A percentile compares a stretch with the other conserved stretches of the same genome.
phyloP scores from a whole-genome alignment of 2,329 filamentous ascomycete genomes.

The Botrytis byssoidea region DNA sequence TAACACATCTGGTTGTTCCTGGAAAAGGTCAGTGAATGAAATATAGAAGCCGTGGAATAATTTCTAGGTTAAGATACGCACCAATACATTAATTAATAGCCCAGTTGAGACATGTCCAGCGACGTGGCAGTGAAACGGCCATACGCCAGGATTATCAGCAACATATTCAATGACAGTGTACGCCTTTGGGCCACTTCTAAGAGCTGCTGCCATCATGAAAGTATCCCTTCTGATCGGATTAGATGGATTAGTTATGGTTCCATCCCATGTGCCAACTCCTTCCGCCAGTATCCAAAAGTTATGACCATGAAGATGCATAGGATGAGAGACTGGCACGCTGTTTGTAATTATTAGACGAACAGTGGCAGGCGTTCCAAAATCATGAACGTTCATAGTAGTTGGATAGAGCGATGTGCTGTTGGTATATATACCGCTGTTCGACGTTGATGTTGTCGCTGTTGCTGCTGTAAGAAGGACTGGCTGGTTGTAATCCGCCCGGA shows the following conservation, averaged over 20 bases:
- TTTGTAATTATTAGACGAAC: constrained; percentile 72
- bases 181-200: constrained; percentile 42
- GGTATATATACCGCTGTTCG: constrained; percentile 46
- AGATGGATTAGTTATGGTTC: constrained; percentile 41
- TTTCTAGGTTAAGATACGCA: constrained; percentile 29
- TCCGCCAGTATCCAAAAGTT: constrained; percentile 58
- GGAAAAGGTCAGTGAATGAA: neutral
- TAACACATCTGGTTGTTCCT: constrained; percentile 38
- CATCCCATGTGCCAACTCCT: constrained; percentile 46
- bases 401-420: constrained; percentile 49
- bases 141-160: constrained; percentile 56
- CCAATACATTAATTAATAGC: constrained; percentile 44
- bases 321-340: constrained; percentile 57
- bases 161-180: constrained; percentile 54
- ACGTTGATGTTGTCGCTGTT: constrained; percentile 52
- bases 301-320: constrained; percentile 75
- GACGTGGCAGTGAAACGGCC: constrained; percentile 59
- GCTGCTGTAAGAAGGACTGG: constrained; percentile 55
- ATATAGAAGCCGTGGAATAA: neutral
- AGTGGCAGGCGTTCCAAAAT: constrained; percentile 66
- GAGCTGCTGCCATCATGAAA: constrained; percentile 50
- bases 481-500: constrained; percentile 47
- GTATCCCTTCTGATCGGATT: constrained; percentile 53
- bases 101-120: constrained; percentile 50
- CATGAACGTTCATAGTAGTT: constrained; percentile 53